phyloP scores from a whole-genome alignment of 23 red algal species.

The Chondrus crispus region DNA sequence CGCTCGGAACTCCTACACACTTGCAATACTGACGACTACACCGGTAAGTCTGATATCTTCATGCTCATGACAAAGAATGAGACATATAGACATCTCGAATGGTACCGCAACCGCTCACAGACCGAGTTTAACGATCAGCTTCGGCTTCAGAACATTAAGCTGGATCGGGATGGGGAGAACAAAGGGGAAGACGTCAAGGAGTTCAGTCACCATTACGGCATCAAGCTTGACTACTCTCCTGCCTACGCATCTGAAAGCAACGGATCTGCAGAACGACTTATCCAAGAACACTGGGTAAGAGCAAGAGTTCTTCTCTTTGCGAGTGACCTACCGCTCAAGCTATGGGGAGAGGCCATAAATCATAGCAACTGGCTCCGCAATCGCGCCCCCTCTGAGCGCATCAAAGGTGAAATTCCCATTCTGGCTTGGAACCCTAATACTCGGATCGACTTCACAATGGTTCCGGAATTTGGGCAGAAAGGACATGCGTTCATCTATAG shows the following conservation, averaged over 20 bases:
- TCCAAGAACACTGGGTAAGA: not conserved
- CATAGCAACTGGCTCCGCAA: conserved; percentile 7
- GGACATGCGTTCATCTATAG: not conserved
- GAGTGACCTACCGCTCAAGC: not conserved
- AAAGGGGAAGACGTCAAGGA: too few species aligned
- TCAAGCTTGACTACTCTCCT: not conserved
- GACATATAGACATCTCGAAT: too few species aligned
- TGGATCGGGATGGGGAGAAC: too few species aligned
- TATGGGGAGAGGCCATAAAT: conserved; percentile 8
- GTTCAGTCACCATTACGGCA: not conserved
- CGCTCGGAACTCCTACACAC: too few species aligned
- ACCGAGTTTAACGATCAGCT: too few species aligned
- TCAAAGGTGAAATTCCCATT: not conserved
- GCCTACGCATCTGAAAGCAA: not conserved
- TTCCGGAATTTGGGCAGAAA: not conserved
- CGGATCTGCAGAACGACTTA: not conserved
- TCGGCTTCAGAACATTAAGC: too few species aligned
- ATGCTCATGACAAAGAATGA: too few species aligned
- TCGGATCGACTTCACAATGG: not conserved
- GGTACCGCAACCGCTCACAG: too few species aligned
- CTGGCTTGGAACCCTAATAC: not conserved
- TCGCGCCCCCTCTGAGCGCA: not conserved
- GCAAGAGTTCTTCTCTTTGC: not conserved
- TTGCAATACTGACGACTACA: too few species aligned
- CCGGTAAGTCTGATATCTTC: too few species aligned